These are phyloP conservation scores for Bipolaris bicolor DNA, from an alignment of 2,329 filamentous ascomycete genomes.

Conservation along the genomic window DNA sequence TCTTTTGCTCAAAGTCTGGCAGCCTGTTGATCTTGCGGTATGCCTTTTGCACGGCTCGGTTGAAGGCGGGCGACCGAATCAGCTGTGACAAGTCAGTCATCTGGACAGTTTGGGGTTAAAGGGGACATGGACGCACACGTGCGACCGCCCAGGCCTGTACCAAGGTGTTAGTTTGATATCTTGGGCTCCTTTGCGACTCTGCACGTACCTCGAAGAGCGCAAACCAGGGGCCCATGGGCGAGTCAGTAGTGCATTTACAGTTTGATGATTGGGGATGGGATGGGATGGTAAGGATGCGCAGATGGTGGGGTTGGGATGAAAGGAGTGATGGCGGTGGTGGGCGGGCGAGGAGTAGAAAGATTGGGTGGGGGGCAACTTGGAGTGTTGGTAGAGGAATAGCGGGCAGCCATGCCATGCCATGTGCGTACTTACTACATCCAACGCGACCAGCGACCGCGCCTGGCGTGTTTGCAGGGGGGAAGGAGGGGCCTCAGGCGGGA, in stretches of 20 bases:
- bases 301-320: constrained; percentile 9
- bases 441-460: constrained; percentile 10
- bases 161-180: constrained; percentile 26
- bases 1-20: constrained; percentile 50
- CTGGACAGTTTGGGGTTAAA: neutral
- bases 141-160: constrained; percentile 48
- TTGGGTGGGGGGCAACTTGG: constrained; percentile 1
- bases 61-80: constrained; percentile 61
- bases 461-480: constrained; percentile 5
- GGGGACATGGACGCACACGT: constrained; percentile 33
- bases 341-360: neutral
- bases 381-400: constrained; percentile 8
- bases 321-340: constrained; percentile 4
- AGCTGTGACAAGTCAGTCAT: constrained; percentile 46
- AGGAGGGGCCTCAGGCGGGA: neutral
- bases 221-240: constrained; percentile 40
- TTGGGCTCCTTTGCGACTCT: neutral
- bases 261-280: constrained; percentile 3
- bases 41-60: constrained; percentile 58
- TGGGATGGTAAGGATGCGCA: neutral
- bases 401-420: too few relatives aligned
- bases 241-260: neutral
- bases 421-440: too few relatives aligned
- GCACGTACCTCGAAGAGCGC: constrained; percentile 42
- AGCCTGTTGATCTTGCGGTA: constrained; percentile 56